Evolutionary conservation across 768 basidiomycete species (phyloP).

Genomic region (Amyloporia xantha): DNA sequence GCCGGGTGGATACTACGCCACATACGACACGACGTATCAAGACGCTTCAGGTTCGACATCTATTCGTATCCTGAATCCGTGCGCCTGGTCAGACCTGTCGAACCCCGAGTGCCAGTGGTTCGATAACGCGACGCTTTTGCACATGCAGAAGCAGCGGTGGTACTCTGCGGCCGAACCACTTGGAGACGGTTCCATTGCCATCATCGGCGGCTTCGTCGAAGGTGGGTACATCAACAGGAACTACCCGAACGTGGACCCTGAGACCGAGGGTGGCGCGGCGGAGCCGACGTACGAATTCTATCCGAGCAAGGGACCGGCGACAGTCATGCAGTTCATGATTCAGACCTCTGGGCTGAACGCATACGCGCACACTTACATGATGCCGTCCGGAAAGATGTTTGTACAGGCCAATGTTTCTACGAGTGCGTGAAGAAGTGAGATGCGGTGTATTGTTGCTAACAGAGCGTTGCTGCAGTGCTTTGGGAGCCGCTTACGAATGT

Average conservation of each 20-base stretch:
- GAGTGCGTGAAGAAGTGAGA: conserved; percentile 35
- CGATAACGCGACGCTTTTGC: conserved; percentile 53
- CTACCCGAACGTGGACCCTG: conserved; percentile 60
- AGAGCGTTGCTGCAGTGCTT: conserved; percentile 27
- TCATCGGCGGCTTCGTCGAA: conserved; percentile 76
- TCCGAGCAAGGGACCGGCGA: conserved; percentile 50
- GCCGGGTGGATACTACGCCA: conserved; percentile 36
- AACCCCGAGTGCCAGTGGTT: conserved; percentile 59
- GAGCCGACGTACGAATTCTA: conserved; percentile 84
- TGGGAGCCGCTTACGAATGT: conserved; percentile 49
- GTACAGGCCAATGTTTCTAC: conserved; percentile 79
- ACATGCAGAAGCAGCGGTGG: conserved; percentile 69
- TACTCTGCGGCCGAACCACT: conserved; percentile 72
- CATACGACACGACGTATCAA: conserved; percentile 61
- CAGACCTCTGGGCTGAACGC: conserved; percentile 72
- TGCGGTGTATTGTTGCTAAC: conserved; percentile 8
- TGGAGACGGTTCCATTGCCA: conserved; percentile 67
- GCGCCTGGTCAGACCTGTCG: conserved; percentile 37
- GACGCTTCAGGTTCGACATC: conserved; percentile 77
- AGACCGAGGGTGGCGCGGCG: conserved; percentile 57
- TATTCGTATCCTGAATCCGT: conserved; percentile 80
- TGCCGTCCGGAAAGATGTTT: conserved; percentile 73
- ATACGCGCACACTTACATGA: conserved; percentile 67
- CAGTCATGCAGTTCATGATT: conserved; percentile 60
- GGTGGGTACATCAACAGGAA: conserved; percentile 80